phyloP scores from a whole-genome alignment of 106 monocot species.

The Acorus gramineus region DNA sequence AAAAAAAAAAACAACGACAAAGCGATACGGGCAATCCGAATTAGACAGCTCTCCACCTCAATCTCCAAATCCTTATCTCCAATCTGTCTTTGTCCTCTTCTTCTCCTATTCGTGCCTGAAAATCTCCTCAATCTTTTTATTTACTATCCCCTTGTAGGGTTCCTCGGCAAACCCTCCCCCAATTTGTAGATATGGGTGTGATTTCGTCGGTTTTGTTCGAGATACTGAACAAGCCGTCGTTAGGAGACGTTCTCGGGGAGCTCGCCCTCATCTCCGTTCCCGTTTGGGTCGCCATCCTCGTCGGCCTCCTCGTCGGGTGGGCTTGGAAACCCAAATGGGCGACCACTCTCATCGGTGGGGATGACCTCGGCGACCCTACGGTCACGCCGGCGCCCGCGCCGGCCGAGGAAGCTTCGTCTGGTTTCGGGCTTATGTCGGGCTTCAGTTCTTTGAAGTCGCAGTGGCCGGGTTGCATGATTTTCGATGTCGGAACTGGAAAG shows the following conservation, averaged over 20 bases:
- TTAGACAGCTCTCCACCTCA: too few relatives aligned
- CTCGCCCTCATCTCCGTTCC: conserved; percentile 38
- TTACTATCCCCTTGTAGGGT: too few relatives aligned
- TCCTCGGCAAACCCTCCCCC: too few relatives aligned
- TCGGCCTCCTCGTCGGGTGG: conserved; percentile 66
- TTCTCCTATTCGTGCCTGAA: too few relatives aligned
- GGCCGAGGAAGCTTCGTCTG: neutral
- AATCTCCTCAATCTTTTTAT: too few relatives aligned
- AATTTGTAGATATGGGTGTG: conserved; percentile 27
- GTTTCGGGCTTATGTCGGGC: neutral
- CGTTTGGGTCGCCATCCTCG: conserved; percentile 42
- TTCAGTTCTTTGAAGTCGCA: conserved; percentile 14
- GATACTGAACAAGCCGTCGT: conserved; percentile 27
- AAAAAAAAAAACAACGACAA: too few relatives aligned
- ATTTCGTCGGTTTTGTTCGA: conserved; percentile 36
- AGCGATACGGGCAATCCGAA: too few relatives aligned
- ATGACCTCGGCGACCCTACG: neutral
- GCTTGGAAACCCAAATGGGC: conserved; percentile 66
- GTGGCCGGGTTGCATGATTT: conserved; percentile 3
- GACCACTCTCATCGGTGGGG: conserved; percentile 8
- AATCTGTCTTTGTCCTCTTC: too few relatives aligned
- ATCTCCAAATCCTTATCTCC: too few relatives aligned
- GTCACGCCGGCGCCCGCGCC: neutral
- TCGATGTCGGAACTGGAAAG: neutral
- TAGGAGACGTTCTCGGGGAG: conserved; percentile 29